These are phyloP conservation scores for Globisporangium viniferum DNA, from an alignment of 352 stramenopile species.

Conservation along the genomic window DNA sequence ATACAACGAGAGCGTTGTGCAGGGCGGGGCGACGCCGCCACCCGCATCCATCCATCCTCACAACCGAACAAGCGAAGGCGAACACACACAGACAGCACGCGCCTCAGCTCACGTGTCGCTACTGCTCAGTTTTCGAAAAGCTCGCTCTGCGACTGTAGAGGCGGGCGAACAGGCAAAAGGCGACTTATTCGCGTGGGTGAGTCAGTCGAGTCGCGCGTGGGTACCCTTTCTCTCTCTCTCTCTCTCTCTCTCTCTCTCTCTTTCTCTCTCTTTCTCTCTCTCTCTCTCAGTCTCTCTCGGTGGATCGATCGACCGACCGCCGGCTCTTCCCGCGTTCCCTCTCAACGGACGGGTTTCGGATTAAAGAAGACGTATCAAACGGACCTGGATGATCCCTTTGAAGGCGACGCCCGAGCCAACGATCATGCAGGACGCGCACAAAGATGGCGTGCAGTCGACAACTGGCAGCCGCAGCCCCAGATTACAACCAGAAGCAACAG, in stretches of 20 bases:
- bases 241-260: not conserved
- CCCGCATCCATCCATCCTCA: not conserved
- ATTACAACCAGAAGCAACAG: not conserved
- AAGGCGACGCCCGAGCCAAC: not conserved
- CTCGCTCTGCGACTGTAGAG: not conserved
- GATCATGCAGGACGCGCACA: conserved; percentile 12
- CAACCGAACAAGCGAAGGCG: not conserved
- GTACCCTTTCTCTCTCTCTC: not conserved
- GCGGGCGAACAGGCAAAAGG: not conserved
- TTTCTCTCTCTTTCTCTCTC: not conserved
- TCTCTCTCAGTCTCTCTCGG: not conserved
- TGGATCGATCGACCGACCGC: not conserved
- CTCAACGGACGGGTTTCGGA: not conserved
- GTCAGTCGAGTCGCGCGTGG: not conserved
- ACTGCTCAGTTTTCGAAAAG: not conserved
- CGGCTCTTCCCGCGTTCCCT: not conserved
- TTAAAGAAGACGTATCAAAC: not conserved
- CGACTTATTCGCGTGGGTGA: not conserved
- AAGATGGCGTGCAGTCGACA: conserved; percentile 1
- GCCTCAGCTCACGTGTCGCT: not conserved
- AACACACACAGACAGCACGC: not conserved
- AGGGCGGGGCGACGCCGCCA: not conserved
- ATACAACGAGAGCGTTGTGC: not conserved
- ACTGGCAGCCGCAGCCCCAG: not conserved
- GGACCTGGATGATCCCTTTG: conserved; percentile 10